phyloP scores from a whole-genome alignment of 2,329 filamentous ascomycete genomes.

The Cercospora sojina region DNA sequence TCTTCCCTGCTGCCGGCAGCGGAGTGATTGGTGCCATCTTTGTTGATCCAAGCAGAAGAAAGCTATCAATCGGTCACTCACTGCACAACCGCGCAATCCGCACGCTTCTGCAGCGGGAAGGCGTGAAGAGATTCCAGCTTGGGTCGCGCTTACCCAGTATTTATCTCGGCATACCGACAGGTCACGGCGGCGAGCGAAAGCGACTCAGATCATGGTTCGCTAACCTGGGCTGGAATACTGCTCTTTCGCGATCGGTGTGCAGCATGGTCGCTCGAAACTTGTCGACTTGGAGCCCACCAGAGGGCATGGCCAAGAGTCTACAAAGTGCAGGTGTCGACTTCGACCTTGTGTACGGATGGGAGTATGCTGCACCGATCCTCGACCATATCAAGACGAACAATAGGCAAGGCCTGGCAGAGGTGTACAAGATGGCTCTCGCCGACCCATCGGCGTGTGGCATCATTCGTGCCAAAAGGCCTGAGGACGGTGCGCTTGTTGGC shows the following conservation, averaged over 20 bases:
- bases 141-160: slow-evolving; percentile 80
- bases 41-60: slow-evolving; percentile 81
- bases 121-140: slow-evolving; percentile 76
- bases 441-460: slow-evolving; percentile 74
- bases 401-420: slow-evolving; percentile 73
- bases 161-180: slow-evolving; percentile 79
- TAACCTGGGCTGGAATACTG: slow-evolving; percentile 83
- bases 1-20: slow-evolving; percentile 64
- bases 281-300: slow-evolving; percentile 70
- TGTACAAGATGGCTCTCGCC: slow-evolving; percentile 73
- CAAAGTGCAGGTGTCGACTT: slow-evolving; percentile 73
- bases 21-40: slow-evolving; percentile 84
- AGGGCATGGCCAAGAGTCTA: slow-evolving; percentile 72
- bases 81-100: slow-evolving; percentile 83
- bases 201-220: slow-evolving; percentile 76
- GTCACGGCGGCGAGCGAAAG: slow-evolving; percentile 60
- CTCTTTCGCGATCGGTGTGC: slow-evolving; percentile 61
- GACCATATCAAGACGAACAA: slow-evolving; percentile 72
- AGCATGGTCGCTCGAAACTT: slow-evolving; percentile 74
- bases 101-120: slow-evolving; percentile 67
- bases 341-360: slow-evolving; percentile 77
- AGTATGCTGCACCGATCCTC: slow-evolving; percentile 71
- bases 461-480: slow-evolving; percentile 72
- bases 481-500: slow-evolving; percentile 68
- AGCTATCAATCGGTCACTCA: slow-evolving; percentile 85